A percentile compares a stretch with the other conserved stretches of the same genome.
These are phyloP conservation scores for Hibiscus tridactylites DNA, from an alignment of 345 rosid genomes.

Conservation along the genomic window DNA sequence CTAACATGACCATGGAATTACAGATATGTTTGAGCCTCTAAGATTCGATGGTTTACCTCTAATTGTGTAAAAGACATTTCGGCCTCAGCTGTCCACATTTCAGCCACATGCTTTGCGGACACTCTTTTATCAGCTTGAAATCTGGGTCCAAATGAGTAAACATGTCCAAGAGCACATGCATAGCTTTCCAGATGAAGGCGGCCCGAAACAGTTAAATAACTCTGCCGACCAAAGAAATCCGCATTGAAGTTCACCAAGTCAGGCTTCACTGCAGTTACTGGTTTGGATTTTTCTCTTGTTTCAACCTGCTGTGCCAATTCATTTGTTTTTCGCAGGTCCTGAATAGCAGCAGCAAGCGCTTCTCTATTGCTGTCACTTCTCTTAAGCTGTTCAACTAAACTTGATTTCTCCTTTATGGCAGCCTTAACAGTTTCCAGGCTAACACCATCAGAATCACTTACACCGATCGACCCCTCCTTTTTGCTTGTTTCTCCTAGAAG, in stretches of 20 bases:
- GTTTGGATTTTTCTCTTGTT: slow-evolving; percentile 36
- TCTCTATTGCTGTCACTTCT: slow-evolving; percentile 78
- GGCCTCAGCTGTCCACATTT: slow-evolving; percentile 76
- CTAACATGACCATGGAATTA: too few species aligned
- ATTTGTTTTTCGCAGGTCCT: slow-evolving; percentile 58
- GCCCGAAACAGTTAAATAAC: slow-evolving; percentile 65
- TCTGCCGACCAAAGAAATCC: slow-evolving; percentile 51
- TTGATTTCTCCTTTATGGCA: slow-evolving; percentile 56
- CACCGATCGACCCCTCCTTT: slow-evolving; percentile 25
- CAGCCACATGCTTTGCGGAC: slow-evolving; percentile 46
- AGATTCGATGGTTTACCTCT: slow-evolving; percentile 45
- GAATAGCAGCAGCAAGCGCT: slow-evolving; percentile 55
- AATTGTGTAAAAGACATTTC: slow-evolving; percentile 75
- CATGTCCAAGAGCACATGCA: slow-evolving; percentile 85
- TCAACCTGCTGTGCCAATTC: slow-evolving; percentile 67
- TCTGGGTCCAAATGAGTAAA: slow-evolving; percentile 81
- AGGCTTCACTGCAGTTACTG: slow-evolving; percentile 22
- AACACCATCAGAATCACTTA: slow-evolving; percentile 25
- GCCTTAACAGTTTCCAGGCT: slow-evolving; percentile 51
- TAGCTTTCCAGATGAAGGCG: slow-evolving; percentile 81
- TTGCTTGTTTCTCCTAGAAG: slow-evolving; percentile 25
- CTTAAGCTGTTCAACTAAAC: slow-evolving; percentile 58
- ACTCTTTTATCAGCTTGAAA: slow-evolving; percentile 54
- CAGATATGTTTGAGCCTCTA: not conserved
- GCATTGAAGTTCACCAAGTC: slow-evolving; percentile 28